Evolutionary conservation across 176 grass and related monocot species (phyloP).

Genomic region (Oryza officinalis): DNA sequence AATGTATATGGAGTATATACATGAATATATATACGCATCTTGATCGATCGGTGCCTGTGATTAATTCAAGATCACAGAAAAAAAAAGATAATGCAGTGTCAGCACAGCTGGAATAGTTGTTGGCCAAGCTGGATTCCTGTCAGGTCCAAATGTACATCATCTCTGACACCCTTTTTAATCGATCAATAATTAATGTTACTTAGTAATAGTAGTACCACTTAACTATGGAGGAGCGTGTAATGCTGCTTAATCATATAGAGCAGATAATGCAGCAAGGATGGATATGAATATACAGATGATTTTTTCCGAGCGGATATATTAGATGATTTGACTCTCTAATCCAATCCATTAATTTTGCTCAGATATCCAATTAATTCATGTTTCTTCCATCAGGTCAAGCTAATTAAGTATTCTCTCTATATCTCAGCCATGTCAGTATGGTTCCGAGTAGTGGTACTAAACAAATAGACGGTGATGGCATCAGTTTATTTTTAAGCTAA

Average conservation of each 20-base stretch:
- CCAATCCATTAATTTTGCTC: neutral
- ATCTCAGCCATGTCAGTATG: too few species aligned
- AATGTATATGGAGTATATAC: neutral
- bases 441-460: too few species aligned
- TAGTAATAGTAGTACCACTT: neutral
- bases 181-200: neutral
- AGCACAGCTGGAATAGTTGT: constrained; percentile 26
- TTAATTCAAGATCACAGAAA: neutral
- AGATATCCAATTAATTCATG: neutral
- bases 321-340: neutral
- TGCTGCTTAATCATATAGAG: neutral
- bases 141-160: neutral
- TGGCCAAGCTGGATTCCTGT: constrained; percentile 5
- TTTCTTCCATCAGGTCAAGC: neutral
- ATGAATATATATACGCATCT: neutral
- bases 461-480: too few species aligned
- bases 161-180: neutral
- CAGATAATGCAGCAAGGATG: neutral
- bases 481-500: too few species aligned
- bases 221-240: too few species aligned
- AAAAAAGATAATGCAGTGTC: neutral
- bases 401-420: too few species aligned
- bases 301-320: neutral
- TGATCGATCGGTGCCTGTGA: neutral
- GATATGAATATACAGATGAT: neutral